Base-by-base conservation (phyloP, 2,329 filamentous ascomycete genomes). In the Pseudocercospora musae region DNA sequence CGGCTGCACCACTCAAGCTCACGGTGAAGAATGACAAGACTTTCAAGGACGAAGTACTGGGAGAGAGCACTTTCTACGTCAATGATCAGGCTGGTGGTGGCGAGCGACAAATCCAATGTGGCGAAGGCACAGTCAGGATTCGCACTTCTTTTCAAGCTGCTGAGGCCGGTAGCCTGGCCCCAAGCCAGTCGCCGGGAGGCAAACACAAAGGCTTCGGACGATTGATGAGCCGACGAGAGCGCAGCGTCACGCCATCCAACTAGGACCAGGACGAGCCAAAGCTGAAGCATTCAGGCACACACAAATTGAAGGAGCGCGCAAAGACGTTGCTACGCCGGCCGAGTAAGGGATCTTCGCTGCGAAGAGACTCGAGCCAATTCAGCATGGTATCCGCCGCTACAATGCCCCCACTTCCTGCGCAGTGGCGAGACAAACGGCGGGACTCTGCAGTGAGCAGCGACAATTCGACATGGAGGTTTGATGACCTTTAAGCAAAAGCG, bases 11-110 rank as follows among this genome's bases (percentile, higher is more conserved):
- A 72, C 98, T 97, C 84, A 90, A 92, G 74, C 75, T 99, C 64
- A 85, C 90, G 66, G 92, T 92, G 65, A 92, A 92, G 74, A 89
- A 92, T 70, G 91, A 96, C 72, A 86, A 90, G 71, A 90, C 88
- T 0, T 94, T 98, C 72, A 89, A 87, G 62, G 92, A 96, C 73
- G 89, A 93, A 60, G 88, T 92, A 58, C 83, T 99, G 0, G 95
- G 95, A 58, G 93, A 98, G 72, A 86, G 86, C 4, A 75, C 89
- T n/a, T 96, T 96, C 79, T 93, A 96, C 74, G 86, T 99, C n/a
- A 92, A 94, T 67, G 94, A 99, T 73, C 84, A 86, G 67, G 82
- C 84, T 8, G 85, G 82, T 1, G 85, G 86, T 2, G 79, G 82
- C 0, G 85, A 85, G 10, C 95, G 94, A 80, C 81, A 86, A 44